phyloP scores from a whole-genome alignment of 257 asterid species.

The Paulownia fortunei region DNA sequence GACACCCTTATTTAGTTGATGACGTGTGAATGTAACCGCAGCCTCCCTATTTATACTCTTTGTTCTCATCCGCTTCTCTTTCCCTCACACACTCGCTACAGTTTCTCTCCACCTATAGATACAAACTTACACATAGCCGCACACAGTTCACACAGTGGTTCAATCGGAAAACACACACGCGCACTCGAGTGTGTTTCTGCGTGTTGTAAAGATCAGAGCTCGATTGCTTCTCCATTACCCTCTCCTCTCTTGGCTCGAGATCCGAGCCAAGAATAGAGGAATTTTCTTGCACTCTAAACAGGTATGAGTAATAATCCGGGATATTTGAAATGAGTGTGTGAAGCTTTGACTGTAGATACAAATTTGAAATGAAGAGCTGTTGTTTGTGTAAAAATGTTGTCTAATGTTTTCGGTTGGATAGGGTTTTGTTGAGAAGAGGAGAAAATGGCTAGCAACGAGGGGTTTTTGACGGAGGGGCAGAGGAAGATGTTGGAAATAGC shows the following conservation, averaged over 20 bases:
- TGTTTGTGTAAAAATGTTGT: not conserved
- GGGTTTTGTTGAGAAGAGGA: conserved; percentile 37
- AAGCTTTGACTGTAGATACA: not conserved
- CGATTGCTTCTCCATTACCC: conserved; percentile 25
- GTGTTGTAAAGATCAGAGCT: conserved; percentile 31
- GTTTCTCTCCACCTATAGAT: not conserved
- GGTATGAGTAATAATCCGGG: not conserved
- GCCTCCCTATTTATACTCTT: conserved; percentile 44
- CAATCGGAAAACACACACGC: conserved; percentile 13
- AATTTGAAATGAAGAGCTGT: not conserved
- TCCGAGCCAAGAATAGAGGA: conserved; percentile 84
- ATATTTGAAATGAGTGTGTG: not conserved
- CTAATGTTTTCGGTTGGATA: conserved; percentile 7
- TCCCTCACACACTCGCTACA: conserved; percentile 25
- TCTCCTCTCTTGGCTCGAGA: conserved; percentile 90
- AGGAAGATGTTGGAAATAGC: conserved; percentile 73
- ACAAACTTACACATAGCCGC: not conserved
- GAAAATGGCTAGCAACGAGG: conserved; percentile 66
- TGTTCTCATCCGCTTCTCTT: conserved; percentile 48
- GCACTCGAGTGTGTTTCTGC: conserved; percentile 34
- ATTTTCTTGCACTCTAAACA: conserved; percentile 29
- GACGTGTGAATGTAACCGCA: conserved; percentile 13
- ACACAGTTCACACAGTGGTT: conserved; percentile 34
- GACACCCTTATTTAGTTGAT: not conserved
- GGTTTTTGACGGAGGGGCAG: conserved; percentile 77